Conservation (phyloP, 139 green algal species). For the Pseudopediastrum boryanum region DNA sequence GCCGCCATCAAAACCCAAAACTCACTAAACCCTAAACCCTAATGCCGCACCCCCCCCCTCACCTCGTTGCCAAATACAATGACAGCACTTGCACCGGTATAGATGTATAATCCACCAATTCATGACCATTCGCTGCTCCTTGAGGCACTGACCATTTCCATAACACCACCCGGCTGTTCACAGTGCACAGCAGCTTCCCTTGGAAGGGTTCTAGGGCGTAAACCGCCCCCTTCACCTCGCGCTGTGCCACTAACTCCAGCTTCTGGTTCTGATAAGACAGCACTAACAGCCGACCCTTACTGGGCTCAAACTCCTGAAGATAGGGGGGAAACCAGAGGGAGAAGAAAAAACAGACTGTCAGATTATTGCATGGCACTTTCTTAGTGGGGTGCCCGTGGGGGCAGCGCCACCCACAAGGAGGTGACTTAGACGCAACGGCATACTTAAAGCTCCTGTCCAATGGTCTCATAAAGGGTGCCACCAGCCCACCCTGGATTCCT, state of each 20-base stretch:
- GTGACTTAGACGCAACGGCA: too few relatives aligned
- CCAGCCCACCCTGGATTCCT: too few relatives aligned
- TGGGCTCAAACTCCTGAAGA: slow-evolving; percentile 90
- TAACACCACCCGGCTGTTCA: slow-evolving; percentile 94
- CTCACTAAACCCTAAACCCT: too few relatives aligned
- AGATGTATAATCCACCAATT: slow-evolving; percentile 84
- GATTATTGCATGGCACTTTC: too few relatives aligned
- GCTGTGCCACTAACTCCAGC: slow-evolving; percentile 48
- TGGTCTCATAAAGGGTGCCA: too few relatives aligned
- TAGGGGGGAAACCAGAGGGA: too few relatives aligned
- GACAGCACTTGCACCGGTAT: slow-evolving; percentile 79
- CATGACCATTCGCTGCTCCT: slow-evolving; percentile 31
- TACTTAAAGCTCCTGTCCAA: too few relatives aligned
- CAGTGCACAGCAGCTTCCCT: slow-evolving; percentile 78
- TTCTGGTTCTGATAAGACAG: slow-evolving; percentile 40
- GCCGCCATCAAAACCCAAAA: not conserved
- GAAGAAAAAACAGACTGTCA: too few relatives aligned
- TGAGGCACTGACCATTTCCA: slow-evolving; percentile 62
- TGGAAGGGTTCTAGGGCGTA: slow-evolving; percentile 77
- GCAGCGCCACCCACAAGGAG: too few relatives aligned
- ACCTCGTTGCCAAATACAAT: slow-evolving; percentile 76
- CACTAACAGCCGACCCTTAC: slow-evolving; percentile 62
- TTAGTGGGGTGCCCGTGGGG: too few relatives aligned
- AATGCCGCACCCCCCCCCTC: not conserved
- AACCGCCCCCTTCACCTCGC: slow-evolving; percentile 86